Conservation (phyloP, 495 filamentous ascomycete genomes). For the Aspergillus ellipticus region DNA sequence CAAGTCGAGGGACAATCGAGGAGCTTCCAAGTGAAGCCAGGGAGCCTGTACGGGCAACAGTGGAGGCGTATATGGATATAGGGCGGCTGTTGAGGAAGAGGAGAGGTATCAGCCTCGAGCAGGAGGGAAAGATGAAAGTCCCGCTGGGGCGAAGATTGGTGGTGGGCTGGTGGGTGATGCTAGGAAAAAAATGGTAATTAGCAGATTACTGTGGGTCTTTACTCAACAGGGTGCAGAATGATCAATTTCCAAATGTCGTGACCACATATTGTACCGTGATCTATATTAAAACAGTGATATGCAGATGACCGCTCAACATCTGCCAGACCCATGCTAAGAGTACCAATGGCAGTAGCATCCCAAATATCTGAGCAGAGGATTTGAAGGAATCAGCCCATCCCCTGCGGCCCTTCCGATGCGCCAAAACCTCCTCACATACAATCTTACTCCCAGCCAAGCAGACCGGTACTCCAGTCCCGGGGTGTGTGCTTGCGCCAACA, state of each 20-base stretch:
- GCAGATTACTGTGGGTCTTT: no score
- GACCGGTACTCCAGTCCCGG: conserved; percentile 69
- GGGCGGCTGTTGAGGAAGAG: conserved; percentile 25
- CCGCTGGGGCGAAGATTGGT: background rate
- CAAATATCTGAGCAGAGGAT: no score
- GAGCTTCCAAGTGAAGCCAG: conserved; percentile 52
- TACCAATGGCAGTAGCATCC: no score
- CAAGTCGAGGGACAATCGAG: conserved; percentile 48
- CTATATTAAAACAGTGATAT: no score
- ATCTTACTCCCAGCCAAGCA: conserved; percentile 61
- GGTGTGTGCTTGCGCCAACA: conserved; percentile 68
- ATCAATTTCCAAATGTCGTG: no score
- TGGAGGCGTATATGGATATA: conserved; percentile 74
- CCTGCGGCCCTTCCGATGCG: no score
- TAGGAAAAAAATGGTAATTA: no score
- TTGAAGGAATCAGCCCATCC: no score
- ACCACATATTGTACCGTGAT: no score
- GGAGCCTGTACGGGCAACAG: conserved; percentile 59
- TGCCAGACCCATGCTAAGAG: no score
- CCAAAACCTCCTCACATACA: conserved; percentile 44
- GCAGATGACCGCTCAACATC: no score
- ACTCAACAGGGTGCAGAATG: no score
- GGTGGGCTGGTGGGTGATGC: background rate
- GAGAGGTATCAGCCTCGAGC: background rate
- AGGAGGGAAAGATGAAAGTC: background rate